These are phyloP conservation scores for Calendula officinalis DNA, from an alignment of 129 eudicot species.

Conservation along the genomic window DNA sequence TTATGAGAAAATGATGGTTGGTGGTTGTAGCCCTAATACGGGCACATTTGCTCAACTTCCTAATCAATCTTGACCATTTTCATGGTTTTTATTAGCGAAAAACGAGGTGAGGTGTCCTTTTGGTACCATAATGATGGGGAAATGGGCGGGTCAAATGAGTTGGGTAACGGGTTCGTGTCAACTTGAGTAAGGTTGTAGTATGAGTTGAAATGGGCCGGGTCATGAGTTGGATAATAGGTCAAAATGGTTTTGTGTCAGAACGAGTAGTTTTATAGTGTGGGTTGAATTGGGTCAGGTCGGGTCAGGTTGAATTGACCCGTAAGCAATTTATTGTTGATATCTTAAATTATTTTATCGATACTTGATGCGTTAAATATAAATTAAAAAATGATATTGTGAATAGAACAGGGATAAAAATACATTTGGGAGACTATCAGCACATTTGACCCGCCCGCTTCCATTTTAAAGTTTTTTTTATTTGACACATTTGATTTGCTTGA, in stretches of 20 bases:
- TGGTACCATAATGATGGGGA: neutral
- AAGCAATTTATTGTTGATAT: too few species aligned
- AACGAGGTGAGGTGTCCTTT: constrained; percentile 20
- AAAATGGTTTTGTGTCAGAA: neutral
- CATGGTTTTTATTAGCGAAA: constrained; percentile 16
- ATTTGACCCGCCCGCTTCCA: too few species aligned
- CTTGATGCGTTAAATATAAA: too few species aligned
- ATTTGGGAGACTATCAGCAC: too few species aligned
- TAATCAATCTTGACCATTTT: constrained; percentile 44
- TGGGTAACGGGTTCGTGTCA: neutral
- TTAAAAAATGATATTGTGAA: too few species aligned
- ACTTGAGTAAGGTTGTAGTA: neutral
- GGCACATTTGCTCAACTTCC: constrained; percentile 95
- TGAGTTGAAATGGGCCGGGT: neutral
- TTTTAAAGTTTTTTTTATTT: too few species aligned
- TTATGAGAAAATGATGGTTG: constrained; percentile 90
- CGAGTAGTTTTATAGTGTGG: too few species aligned
- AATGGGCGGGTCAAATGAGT: neutral
- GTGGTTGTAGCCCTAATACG: constrained; percentile 85
- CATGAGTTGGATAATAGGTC: neutral
- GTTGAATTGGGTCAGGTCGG: too few species aligned
- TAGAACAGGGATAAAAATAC: too few species aligned
- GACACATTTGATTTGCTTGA: too few species aligned
- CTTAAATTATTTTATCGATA: too few species aligned
- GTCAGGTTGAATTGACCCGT: too few species aligned